These are phyloP conservation scores for Solanum bukasovii DNA, from an alignment of 257 asterid genomes.

Conservation along the genomic window DNA sequence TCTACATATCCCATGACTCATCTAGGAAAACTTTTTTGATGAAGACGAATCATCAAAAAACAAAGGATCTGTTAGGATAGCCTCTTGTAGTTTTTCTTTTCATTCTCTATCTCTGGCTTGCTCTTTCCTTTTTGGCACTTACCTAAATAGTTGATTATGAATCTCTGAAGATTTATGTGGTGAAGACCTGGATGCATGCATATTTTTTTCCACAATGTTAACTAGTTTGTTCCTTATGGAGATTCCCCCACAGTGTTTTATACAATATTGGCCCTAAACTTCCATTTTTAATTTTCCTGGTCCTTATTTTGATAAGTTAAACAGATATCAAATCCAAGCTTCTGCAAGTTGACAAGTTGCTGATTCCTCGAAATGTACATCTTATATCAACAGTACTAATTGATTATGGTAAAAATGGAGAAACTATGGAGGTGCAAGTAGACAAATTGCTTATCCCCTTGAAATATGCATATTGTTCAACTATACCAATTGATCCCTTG, in stretches of 20 bases:
- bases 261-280: not conserved
- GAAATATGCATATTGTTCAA: not conserved
- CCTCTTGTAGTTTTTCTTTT: not conserved
- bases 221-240: not conserved
- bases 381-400: not conserved
- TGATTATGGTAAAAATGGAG: not conserved
- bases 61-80: not conserved
- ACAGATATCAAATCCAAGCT: not conserved
- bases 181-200: not conserved
- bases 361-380: not conserved
- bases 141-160: not conserved
- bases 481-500: not conserved
- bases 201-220: not conserved
- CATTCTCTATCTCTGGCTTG: not conserved
- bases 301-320: not conserved
- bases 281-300: not conserved
- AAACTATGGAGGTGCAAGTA: not conserved
- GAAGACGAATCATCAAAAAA: not conserved
- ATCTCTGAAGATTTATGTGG: not conserved
- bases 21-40: not conserved
- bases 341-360: not conserved
- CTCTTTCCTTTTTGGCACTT: not conserved
- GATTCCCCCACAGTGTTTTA: not conserved
- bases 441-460: not conserved
- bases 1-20: not conserved